Percentiles rank a stretch among this genome's conserved stretches.
phyloP scores from a whole-genome alignment of 78 protist species.

The Chrysochromulina parva region DNA sequence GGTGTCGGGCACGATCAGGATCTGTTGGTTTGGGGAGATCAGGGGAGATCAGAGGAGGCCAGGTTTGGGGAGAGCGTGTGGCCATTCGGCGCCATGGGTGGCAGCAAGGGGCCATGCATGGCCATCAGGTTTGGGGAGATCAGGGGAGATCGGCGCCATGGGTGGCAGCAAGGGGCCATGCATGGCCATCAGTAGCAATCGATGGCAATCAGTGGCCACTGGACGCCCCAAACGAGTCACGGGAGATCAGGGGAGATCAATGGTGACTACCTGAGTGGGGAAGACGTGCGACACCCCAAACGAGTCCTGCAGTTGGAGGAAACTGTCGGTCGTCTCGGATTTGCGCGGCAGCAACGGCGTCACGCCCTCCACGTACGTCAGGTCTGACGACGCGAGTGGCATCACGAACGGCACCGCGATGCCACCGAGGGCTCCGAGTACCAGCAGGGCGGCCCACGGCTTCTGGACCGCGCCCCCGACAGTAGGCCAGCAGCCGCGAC shows the following conservation, averaged over 20 bases:
- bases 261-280: not conserved
- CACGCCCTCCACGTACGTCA: not conserved
- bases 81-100: too few species aligned
- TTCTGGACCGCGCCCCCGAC: not conserved
- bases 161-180: too few species aligned
- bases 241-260: too few species aligned
- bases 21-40: not conserved
- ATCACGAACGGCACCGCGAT: not conserved
- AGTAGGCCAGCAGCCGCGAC: not conserved
- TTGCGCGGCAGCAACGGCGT: not conserved
- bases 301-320: not conserved
- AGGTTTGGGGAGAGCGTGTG: too few species aligned
- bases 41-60: too few species aligned
- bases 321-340: not conserved
- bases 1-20: too few species aligned
- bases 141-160: too few species aligned
- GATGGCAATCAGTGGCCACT: too few species aligned
- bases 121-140: too few species aligned
- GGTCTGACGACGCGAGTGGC: not conserved
- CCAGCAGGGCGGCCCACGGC: not conserved
- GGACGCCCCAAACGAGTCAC: too few species aligned
- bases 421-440: not conserved
- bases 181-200: too few species aligned
- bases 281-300: not conserved
- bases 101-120: too few species aligned